Evolutionary conservation across 306 rosid species (phyloP), one percentile per base, ranked within the genome.

Genomic region (Sicyos baderoa): DNA sequence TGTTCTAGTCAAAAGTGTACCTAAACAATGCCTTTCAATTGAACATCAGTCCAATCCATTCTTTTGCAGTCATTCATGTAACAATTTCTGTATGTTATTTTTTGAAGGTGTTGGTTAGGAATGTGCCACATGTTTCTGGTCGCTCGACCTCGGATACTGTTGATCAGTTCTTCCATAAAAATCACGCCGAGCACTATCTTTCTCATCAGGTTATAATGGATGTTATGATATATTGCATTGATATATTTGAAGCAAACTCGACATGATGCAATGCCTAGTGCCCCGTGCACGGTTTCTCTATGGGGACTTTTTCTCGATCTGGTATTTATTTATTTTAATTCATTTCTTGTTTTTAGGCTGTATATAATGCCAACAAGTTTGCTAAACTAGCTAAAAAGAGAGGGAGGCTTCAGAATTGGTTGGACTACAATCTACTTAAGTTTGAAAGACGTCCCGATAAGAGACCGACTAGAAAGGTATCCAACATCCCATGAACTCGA

Each of bases 341-440:
- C 23, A 19, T 72, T 75, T 75, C 75, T 53, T 60, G 58, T 76
- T 18, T 76, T 76, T 84, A 93, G 98, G 98, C 97, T 50, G 88
- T 93, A 52, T 93, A 90, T 77, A 80, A 93, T 81, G 99, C 97
- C 60, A 93, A 93, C 80, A 90, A 74, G 73, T 90, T 85, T 74
- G 91, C 99, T 72, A 85, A 79, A 76, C 79, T 84, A 16, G 95
- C 68, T 17, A 81, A 82, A 80, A 79, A 61, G 82, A 84, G 97
- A 80, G 87, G 84, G 2, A 83, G 94, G 80, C 84, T 88, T 55
- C 94, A 81, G 70, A 93, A 93, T 82, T 90, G 99, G 99, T 72
- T 93, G 71, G 97, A 90, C 68, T 93, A 93, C 77, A 76, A 93
- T 86, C 91, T 79, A 72, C 88, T 93, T 37, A 90, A 90, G 89